A percentile compares a stretch with the other conserved stretches of the same genome.
Evolutionary conservation across 495 filamentous ascomycete genomes (phyloP).

Genomic region (Xylaria palmicola): DNA sequence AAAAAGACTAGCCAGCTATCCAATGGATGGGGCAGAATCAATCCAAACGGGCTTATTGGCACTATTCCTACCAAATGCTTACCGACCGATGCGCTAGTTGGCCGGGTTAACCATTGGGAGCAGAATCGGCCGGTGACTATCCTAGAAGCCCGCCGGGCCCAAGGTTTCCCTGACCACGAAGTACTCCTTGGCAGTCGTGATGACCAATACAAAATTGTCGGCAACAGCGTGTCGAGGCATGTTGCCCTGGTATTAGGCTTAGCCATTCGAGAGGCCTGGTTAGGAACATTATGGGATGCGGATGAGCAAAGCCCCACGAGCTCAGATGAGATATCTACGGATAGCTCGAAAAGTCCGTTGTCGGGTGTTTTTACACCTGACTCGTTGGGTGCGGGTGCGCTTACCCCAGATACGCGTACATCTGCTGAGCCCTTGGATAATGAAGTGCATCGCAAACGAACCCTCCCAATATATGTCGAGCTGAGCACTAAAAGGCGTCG

Average conservation of each 20-base stretch:
- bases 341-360: background rate
- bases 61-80: conserved; percentile 54
- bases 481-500: background rate
- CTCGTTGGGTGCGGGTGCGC: background rate
- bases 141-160: conserved; percentile 62
- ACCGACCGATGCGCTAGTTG: conserved; percentile 48
- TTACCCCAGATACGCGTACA: conserved; percentile 9
- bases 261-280: conserved; percentile 58
- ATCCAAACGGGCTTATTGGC: conserved; percentile 49
- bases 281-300: conserved; percentile 30
- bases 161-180: conserved; percentile 67
- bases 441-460: conserved; percentile 1
- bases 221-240: conserved; percentile 68
- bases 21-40: conserved; percentile 51
- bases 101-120: conserved; percentile 58
- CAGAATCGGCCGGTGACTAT: conserved; percentile 57
- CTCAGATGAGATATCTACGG: background rate
- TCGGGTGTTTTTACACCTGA: background rate
- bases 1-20: conserved; percentile 21
- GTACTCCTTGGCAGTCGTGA: conserved; percentile 56
- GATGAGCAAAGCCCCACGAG: background rate
- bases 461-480: background rate
- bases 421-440: background rate
- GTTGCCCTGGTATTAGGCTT: conserved; percentile 63
- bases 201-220: conserved; percentile 61